phyloP scores from a whole-genome alignment of 2,329 filamentous ascomycete genomes.

The Fusarium nisikadoi region DNA sequence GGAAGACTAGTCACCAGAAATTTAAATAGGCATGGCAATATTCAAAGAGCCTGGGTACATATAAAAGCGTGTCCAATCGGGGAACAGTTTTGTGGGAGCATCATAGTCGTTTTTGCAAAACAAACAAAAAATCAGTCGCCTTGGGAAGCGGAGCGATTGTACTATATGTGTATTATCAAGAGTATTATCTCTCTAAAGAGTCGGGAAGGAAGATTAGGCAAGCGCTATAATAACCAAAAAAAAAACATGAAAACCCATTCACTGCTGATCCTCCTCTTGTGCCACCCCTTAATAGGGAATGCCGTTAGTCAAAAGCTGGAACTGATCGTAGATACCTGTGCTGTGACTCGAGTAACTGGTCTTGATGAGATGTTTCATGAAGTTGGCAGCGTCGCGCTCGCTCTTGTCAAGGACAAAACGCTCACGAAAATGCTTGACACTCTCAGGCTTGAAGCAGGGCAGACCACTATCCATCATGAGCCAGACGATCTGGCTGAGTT shows the following conservation, averaged over 20 bases:
- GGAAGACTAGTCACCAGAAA: background rate
- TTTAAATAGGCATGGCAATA: background rate
- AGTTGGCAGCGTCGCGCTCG: conserved; percentile 93
- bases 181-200: background rate
- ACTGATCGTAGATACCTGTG: conserved; percentile 96
- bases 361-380: conserved; percentile 88
- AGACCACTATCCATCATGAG: conserved; percentile 97
- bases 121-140: background rate
- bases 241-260: background rate
- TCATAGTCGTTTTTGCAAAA: background rate
- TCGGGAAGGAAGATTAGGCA: conserved; percentile 2
- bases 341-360: conserved; percentile 92
- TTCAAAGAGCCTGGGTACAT: background rate
- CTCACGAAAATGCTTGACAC: conserved; percentile 90
- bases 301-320: conserved; percentile 95
- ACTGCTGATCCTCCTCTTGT: conserved; percentile 4
- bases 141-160: conserved; percentile 3
- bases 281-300: conserved; percentile 79
- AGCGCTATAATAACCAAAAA: background rate
- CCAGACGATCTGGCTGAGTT: conserved; percentile 87
- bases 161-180: conserved; percentile 27
- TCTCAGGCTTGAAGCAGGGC: conserved; percentile 98
- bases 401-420: conserved; percentile 92
- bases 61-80: background rate
- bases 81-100: background rate